These are phyloP conservation scores for Diplodia seriata DNA, from an alignment of 2,329 filamentous ascomycete genomes.

Conservation along the genomic window DNA sequence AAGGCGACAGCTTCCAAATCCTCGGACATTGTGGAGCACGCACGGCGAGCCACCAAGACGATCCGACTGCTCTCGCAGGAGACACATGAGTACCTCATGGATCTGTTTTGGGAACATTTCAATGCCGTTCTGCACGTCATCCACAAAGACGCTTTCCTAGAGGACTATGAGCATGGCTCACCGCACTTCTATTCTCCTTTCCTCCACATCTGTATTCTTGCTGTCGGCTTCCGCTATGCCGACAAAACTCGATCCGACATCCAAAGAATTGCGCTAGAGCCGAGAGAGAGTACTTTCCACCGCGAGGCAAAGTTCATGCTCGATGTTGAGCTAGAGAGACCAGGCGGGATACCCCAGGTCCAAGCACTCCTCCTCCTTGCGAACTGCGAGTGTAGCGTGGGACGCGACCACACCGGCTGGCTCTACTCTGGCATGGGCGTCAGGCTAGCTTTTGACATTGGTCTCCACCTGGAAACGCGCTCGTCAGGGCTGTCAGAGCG, in stretches of 20 bases:
- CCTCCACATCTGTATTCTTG: constrained; percentile 60
- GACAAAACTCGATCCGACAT: constrained; percentile 59
- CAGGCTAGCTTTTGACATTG: constrained; percentile 23
- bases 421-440: constrained; percentile 56
- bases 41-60: constrained; percentile 56
- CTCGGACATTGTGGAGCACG: constrained; percentile 47
- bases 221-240: constrained; percentile 61
- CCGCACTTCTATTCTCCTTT: constrained; percentile 61
- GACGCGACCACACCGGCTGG: constrained; percentile 61
- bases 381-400: constrained; percentile 62
- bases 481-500: constrained; percentile 49
- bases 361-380: constrained; percentile 61
- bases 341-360: constrained; percentile 60
- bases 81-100: constrained; percentile 62
- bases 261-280: constrained; percentile 54
- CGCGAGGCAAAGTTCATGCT: constrained; percentile 63
- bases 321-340: constrained; percentile 60
- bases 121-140: constrained; percentile 59
- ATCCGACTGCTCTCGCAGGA: constrained; percentile 55
- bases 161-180: constrained; percentile 55
- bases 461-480: constrained; percentile 53
- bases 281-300: constrained; percentile 61
- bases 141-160: constrained; percentile 59
- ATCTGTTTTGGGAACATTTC: constrained; percentile 61
- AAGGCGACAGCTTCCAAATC: constrained; percentile 36